Evolutionary conservation across 202 grass and related monocot species (phyloP).

Genomic region (Carex arenaria): DNA sequence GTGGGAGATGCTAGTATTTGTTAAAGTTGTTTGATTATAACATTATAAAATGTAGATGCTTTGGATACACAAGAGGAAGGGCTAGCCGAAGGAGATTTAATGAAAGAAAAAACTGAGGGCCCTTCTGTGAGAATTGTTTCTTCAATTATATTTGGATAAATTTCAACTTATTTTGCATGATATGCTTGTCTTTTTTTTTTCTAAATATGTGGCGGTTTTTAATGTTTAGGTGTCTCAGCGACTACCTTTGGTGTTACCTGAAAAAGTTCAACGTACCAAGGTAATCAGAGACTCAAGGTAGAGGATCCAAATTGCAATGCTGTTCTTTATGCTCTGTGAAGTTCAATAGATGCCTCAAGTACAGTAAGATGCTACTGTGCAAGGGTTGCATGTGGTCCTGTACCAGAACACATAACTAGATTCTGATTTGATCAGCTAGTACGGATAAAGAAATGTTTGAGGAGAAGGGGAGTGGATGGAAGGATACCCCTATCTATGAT

Average conservation of each 20-base stretch:
- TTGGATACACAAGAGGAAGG: conserved; percentile 42
- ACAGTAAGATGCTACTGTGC: conserved; percentile 3
- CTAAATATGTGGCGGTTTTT: background rate
- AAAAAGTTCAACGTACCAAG: conserved; percentile 97
- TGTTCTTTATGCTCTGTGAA: conserved; percentile 11
- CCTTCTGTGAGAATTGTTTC: conserved; percentile 44
- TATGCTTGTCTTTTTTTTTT: conserved; percentile 11
- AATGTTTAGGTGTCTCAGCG: conserved; percentile 57
- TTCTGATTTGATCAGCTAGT: background rate
- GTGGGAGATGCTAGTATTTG: background rate
- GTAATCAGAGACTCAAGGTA: conserved; percentile 41
- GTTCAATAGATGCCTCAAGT: background rate
- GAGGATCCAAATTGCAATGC: conserved; percentile 17
- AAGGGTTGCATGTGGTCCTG: background rate
- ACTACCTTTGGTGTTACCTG: conserved; percentile 72
- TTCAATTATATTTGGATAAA: conserved; percentile 5
- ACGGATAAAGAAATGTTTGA: background rate
- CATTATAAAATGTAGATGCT: conserved; percentile 41
- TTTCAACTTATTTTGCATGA: conserved; percentile 18
- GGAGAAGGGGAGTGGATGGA: background rate
- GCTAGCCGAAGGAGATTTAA: conserved; percentile 42
- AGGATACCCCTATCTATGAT: background rate
- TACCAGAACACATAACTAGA: conserved; percentile 8
- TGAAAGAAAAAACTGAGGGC: conserved; percentile 44
- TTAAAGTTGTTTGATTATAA: background rate